A percentile compares a stretch with the other conserved stretches of the same genome.
phyloP scores from a whole-genome alignment of 768 basidiomycete species.

The Trametes punicea region DNA sequence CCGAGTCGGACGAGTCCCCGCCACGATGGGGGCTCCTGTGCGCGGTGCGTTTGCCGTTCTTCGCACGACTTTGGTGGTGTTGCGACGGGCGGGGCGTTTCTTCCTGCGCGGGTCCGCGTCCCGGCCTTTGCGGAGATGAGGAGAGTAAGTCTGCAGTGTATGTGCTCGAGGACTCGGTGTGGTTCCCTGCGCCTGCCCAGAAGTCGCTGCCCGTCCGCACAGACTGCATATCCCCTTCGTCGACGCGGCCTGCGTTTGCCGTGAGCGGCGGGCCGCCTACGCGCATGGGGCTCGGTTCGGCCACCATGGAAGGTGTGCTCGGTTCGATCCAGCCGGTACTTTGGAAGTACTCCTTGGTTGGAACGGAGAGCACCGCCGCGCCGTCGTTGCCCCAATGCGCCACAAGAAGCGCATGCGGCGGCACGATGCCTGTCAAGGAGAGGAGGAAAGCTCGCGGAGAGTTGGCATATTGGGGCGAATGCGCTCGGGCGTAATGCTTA shows the following conservation, averaged over 20 bases:
- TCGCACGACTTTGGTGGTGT: conserved; percentile 4
- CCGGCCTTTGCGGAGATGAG: conserved; percentile 3
- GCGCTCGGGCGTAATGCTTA: conserved; percentile 64
- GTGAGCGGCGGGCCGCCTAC: not conserved
- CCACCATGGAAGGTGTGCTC: conserved; percentile 23
- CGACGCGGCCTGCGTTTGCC: not conserved
- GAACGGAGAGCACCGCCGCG: conserved; percentile 75
- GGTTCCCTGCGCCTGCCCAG: conserved; percentile 56
- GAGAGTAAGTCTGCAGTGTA: conserved; percentile 41
- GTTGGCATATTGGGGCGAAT: conserved; percentile 53
- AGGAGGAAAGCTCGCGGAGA: conserved; percentile 77
- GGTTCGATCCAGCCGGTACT: conserved; percentile 74
- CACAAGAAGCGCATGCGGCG: conserved; percentile 76
- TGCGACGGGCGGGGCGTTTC: not conserved
- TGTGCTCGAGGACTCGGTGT: conserved; percentile 53
- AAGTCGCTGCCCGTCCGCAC: conserved; percentile 73
- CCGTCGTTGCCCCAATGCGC: conserved; percentile 80
- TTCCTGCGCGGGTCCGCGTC: not conserved
- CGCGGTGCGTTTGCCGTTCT: conserved; percentile 14
- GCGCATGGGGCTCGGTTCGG: conserved; percentile 14
- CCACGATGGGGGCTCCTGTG: conserved; percentile 20
- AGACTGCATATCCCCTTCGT: conserved; percentile 35
- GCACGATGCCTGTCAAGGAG: conserved; percentile 61
- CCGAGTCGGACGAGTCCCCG: conserved; percentile 43
- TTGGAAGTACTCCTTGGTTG: conserved; percentile 84